Evolutionary conservation across 768 basidiomycete genomes (phyloP).

Genomic region (Galerina sulciceps): DNA sequence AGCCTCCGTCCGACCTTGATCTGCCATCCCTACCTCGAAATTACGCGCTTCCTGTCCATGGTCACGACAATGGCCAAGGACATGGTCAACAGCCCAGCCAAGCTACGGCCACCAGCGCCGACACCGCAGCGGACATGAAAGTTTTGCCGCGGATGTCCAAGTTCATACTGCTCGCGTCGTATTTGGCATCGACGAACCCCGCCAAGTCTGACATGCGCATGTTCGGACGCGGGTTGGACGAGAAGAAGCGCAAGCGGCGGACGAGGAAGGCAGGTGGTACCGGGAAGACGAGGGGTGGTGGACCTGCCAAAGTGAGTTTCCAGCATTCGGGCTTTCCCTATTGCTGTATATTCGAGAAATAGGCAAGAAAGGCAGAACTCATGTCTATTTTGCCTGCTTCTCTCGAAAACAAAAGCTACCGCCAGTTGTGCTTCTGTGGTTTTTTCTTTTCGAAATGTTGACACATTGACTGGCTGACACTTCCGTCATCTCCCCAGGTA

Average conservation of each 20-base stretch:
- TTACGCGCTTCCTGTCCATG: neutral
- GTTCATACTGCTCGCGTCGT: conserved; percentile 77
- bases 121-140: conserved; percentile 28
- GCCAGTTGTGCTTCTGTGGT: too few species aligned
- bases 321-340: too few species aligned
- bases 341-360: too few species aligned
- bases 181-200: conserved; percentile 86
- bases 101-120: neutral
- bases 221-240: conserved; percentile 77
- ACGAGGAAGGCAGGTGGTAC: conserved; percentile 37
- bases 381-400: too few species aligned
- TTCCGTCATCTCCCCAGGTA: conserved; percentile 48
- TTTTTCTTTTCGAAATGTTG: neutral
- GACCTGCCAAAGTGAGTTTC: conserved; percentile 47
- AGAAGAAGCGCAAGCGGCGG: conserved; percentile 60
- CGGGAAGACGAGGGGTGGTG: conserved; percentile 42
- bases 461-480: neutral
- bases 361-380: too few species aligned
- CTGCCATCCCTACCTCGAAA: conserved; percentile 36
- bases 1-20: conserved; percentile 46
- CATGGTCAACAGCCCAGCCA: neutral
- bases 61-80: neutral
- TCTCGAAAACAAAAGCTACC: too few species aligned
- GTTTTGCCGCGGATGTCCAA: conserved; percentile 70
- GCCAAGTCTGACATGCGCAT: conserved; percentile 78